Percentiles rank a stretch among this genome's conserved stretches.
Conservation (phyloP, 148 eudicot species). For the Cornus controversa region DNA sequence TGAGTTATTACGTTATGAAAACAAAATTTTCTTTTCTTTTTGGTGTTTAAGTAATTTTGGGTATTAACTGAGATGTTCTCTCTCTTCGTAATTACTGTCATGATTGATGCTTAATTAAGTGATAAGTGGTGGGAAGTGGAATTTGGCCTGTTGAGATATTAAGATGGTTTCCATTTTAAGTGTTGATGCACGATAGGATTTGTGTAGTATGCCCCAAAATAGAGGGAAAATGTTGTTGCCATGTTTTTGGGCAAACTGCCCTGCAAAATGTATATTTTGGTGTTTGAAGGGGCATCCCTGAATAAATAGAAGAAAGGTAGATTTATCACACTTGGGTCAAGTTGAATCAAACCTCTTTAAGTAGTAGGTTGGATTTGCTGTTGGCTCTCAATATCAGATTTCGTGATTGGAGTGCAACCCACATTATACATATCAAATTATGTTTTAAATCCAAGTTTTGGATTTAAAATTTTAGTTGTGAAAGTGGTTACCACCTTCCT, state of each 20-base stretch:
- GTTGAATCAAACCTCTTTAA: not conserved
- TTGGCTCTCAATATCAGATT: too few relatives aligned
- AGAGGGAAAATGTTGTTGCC: not conserved
- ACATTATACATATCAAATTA: too few relatives aligned
- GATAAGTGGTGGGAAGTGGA: not conserved
- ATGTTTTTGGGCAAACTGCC: not conserved
- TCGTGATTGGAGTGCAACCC: too few relatives aligned
- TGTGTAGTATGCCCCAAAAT: not conserved
- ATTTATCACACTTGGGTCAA: not conserved
- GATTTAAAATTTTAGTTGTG: not conserved
- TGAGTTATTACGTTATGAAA: too few relatives aligned
- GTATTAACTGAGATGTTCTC: too few relatives aligned
- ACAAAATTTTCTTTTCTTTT: too few relatives aligned
- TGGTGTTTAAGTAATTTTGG: too few relatives aligned
- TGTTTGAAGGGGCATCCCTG: not conserved
- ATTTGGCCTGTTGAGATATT: not conserved
- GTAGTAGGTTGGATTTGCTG: not conserved
- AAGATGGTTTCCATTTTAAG: not conserved
- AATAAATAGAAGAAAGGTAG: not conserved
- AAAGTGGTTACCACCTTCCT: not conserved
- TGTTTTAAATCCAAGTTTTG: too few relatives aligned
- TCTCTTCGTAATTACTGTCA: too few relatives aligned
- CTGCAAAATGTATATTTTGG: not conserved
- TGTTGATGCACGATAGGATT: not conserved
- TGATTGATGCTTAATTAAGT: too few relatives aligned